Conservation (phyloP, 768 basidiomycete genomes). For the Chalciporus pseudorubinellus region DNA sequence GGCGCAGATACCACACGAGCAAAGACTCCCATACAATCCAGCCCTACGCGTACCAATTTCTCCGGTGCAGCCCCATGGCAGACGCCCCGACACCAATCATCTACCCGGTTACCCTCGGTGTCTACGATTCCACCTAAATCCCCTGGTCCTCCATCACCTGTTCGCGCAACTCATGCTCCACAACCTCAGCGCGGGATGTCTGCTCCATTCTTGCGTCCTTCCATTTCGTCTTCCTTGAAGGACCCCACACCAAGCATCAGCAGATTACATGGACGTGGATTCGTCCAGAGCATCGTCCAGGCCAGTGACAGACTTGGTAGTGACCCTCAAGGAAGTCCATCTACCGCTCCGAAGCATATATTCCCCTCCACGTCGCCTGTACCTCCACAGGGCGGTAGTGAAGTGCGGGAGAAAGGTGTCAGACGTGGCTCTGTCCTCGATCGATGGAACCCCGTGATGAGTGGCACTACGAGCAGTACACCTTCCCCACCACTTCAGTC, state of each 20-base stretch:
- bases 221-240: conserved; percentile 46
- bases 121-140: conserved; percentile 26
- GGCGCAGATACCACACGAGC: conserved; percentile 14
- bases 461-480: conserved; percentile 27
- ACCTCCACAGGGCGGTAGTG: conserved; percentile 32
- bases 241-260: conserved; percentile 82
- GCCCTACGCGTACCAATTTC: conserved; percentile 15
- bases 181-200: conserved; percentile 45
- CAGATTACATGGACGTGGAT: conserved; percentile 78
- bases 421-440: conserved; percentile 58
- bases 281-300: conserved; percentile 81
- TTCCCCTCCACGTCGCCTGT: conserved; percentile 28
- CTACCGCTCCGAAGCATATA: conserved; percentile 24
- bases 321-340: conserved; percentile 33
- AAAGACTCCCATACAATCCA: conserved; percentile 19
- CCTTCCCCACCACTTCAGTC: conserved; percentile 37
- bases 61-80: conserved; percentile 20
- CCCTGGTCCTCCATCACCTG: conserved; percentile 37
- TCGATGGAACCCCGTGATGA: conserved; percentile 57
- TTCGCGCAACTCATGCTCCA: conserved; percentile 41
- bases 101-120: conserved; percentile 32
- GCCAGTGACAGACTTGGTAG: conserved; percentile 54
- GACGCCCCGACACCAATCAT: conserved; percentile 27
- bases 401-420: conserved; percentile 38
- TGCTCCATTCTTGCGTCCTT: conserved; percentile 54